Evolutionary conservation across 1,284 basidiomycete species (phyloP), one percentile per base, ranked within the genome.

Genomic region (Phellopilus nigrolimitatus): DNA sequence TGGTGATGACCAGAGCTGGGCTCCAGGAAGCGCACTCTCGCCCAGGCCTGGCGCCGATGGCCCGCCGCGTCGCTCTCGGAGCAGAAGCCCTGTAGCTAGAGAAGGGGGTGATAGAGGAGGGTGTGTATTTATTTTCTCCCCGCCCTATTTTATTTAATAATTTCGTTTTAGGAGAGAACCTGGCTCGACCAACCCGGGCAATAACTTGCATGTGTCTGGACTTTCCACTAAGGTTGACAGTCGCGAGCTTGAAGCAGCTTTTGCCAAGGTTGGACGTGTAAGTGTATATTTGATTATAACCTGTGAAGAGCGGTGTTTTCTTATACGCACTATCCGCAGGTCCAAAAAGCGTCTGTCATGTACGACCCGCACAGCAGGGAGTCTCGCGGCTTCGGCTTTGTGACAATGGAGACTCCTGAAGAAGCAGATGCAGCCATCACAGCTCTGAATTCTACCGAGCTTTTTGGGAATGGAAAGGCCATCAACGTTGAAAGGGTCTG

Each of bases 331-430:
- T 6, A 22, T 28, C 28, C 21, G 28, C 55, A 90, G 88, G 85
- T 90, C 56, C 77, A 86, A 63, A 90, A 97, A 69, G 89, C 88
- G 36, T 89, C 92, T 55, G 86, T 98, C 68, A 97, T 97, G 92
- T 88, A 88, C 63, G 95, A 99, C 72, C 95, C 95, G 24, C 95
- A 97, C 72, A 87, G 88, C 56, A 87, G 91, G 62, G 95, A 97
- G 64, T 94, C 93, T 50, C 91, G 95, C 64, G 95, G 95, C 33
- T 98, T 99, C 62, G 95, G 92, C 39, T 99, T 99, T 68, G 95
- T 99, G 63, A 97, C 93, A 51, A 95, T 95, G 84, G 90, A 92
- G 66, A 78, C 79, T 31, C 67, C 63, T 37, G 91, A 92, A 60
- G 94, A 97, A 62, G 95, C 95, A 4, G 89, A 95, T 49, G 88